These are phyloP conservation scores for Lachancea waltii DNA, from an alignment of 805 yeast genomes.

Conservation along the genomic window DNA sequence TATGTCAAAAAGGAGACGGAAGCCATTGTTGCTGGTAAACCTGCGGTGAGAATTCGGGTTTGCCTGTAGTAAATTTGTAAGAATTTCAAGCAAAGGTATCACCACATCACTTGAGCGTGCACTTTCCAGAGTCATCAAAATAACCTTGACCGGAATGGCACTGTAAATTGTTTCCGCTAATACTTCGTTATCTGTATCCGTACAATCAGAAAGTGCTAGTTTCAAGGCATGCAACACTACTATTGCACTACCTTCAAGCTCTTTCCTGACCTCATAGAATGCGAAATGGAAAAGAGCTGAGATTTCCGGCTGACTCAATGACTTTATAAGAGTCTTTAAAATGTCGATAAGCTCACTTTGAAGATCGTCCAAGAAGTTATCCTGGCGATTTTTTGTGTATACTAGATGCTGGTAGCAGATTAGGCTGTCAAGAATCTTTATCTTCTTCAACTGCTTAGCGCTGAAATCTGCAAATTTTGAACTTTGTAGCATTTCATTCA, in stretches of 20 bases:
- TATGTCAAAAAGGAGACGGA: conserved; percentile 40
- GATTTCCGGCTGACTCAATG: neutral
- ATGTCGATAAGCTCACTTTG: conserved; percentile 16
- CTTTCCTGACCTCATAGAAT: conserved; percentile 40
- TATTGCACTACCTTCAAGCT: conserved; percentile 1
- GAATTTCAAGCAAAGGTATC: conserved; percentile 30
- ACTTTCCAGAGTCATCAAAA: conserved; percentile 42
- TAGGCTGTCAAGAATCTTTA: conserved; percentile 40
- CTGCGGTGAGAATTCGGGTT: conserved; percentile 42
- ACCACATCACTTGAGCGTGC: neutral
- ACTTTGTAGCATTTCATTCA: conserved; percentile 47
- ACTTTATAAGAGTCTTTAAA: conserved; percentile 29
- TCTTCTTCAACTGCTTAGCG: conserved; percentile 42
- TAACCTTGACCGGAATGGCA: conserved; percentile 49
- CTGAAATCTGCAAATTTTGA: conserved; percentile 50
- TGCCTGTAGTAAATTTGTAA: conserved; percentile 44
- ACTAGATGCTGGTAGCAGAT: conserved; percentile 25
- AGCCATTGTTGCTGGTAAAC: conserved; percentile 44
- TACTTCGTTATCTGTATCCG: conserved; percentile 20
- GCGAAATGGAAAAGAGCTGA: conserved; percentile 45
- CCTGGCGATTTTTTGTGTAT: conserved; percentile 35
- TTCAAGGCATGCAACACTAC: conserved; percentile 25
- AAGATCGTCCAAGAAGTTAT: conserved; percentile 37
- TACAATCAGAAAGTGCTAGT: conserved; percentile 30
- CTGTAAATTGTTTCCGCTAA: neutral